A percentile compares a stretch with the other conserved stretches of the same genome.
Evolutionary conservation across 2,329 filamentous ascomycete genomes (phyloP).

Genomic region (Purpureocillium takamizusanense): DNA sequence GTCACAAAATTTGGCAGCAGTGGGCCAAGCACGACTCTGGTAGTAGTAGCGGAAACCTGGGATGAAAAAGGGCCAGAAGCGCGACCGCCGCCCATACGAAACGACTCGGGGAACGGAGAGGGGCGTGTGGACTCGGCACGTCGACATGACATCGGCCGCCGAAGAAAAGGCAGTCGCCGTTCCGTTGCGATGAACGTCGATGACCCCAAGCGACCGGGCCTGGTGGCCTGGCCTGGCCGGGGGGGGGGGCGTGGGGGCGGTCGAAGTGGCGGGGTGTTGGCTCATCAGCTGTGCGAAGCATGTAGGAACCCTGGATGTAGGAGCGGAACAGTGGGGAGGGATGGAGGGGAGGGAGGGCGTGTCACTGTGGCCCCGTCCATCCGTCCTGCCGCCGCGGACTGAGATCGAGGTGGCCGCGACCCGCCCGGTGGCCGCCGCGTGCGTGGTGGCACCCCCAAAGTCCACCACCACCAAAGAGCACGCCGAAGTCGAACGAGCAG

Average conservation of each 20-base stretch:
- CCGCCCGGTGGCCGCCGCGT: slow-evolving; percentile 6
- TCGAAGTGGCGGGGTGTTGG: no score
- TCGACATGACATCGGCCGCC: background rate
- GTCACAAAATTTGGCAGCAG: slow-evolving; percentile 11
- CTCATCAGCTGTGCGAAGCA: no score
- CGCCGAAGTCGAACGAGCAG: no score
- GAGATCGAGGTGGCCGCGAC: slow-evolving; percentile 6
- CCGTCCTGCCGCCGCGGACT: slow-evolving; percentile 9
- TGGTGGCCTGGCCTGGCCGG: no score
- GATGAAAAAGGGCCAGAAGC: slow-evolving; percentile 7
- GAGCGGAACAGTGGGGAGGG: background rate
- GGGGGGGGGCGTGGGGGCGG: no score
- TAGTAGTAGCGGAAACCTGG: slow-evolving; percentile 4
- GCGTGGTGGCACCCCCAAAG: slow-evolving; percentile 7
- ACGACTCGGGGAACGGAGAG: slow-evolving; percentile 4
- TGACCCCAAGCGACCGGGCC: no score
- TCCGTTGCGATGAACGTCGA: no score
- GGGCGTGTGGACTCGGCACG: background rate
- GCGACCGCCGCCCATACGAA: background rate
- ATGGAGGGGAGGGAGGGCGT: background rate
- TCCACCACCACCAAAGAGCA: slow-evolving; percentile 1
- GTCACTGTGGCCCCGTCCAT: background rate
- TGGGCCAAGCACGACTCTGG: slow-evolving; percentile 8
- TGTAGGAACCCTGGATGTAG: background rate
- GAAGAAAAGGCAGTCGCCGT: no score